phyloP scores from a whole-genome alignment of 306 rosid species.

The Vachellia collinsii region DNA sequence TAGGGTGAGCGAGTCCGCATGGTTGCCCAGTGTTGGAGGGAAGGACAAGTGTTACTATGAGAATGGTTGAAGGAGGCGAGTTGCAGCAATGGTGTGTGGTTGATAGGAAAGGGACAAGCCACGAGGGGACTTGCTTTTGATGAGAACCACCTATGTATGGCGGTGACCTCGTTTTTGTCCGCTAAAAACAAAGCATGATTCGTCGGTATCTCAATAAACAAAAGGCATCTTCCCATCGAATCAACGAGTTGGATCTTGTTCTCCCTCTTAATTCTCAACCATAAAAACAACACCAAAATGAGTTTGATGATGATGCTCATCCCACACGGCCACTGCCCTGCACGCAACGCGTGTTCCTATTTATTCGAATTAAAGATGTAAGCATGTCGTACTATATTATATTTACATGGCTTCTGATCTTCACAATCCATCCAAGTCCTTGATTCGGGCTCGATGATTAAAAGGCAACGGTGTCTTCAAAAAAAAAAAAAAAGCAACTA shows the following conservation, averaged over 20 bases:
- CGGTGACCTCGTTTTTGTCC: conserved; percentile 30
- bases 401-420: neutral
- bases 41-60: neutral
- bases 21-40: neutral
- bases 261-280: neutral
- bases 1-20: too few species aligned
- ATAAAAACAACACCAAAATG: neutral
- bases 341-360: neutral
- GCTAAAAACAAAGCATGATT: conserved; percentile 16
- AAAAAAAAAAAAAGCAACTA: too few species aligned
- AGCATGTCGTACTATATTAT: neutral
- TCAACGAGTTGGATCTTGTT: conserved; percentile 12
- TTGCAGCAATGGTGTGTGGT: neutral
- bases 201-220: neutral
- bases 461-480: neutral
- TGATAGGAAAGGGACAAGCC: neutral
- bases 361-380: neutral
- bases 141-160: conserved; percentile 25
- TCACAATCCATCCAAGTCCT: neutral
- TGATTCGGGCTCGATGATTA: neutral
- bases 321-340: neutral
- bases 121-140: neutral
- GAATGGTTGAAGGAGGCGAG: neutral
- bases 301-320: neutral
- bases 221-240: neutral